Evolutionary conservation across 768 basidiomycete genomes (phyloP).

Genomic region (Lepiota brunneoincarnata): DNA sequence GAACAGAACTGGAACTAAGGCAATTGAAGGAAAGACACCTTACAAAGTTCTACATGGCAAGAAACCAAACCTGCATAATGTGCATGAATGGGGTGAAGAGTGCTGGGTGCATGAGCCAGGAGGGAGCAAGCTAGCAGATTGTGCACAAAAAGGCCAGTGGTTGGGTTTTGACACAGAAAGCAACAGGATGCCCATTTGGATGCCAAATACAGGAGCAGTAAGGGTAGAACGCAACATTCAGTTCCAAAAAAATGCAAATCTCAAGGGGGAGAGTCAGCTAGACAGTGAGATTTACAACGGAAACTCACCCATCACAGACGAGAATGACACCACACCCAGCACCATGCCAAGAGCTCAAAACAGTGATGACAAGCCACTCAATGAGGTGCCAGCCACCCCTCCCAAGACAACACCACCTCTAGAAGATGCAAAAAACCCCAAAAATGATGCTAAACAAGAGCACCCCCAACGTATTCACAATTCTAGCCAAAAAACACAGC

Average conservation of each 20-base stretch:
- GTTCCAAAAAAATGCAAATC: slow-evolving; percentile 10
- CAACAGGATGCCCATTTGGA: slow-evolving; percentile 29
- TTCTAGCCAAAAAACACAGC: not conserved
- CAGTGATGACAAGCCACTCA: no score
- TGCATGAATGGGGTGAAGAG: slow-evolving; percentile 33
- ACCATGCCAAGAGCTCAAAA: no score
- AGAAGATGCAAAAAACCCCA: slow-evolving; percentile 15
- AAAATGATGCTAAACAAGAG: not conserved
- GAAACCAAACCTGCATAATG: no score
- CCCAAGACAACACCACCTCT: not conserved
- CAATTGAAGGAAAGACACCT: not conserved
- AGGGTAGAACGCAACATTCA: slow-evolving; percentile 27
- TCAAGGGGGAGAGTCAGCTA: slow-evolving; percentile 9
- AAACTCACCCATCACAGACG: no score
- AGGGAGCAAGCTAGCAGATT: slow-evolving; percentile 13
- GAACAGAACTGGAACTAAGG: not conserved
- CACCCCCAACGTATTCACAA: not conserved
- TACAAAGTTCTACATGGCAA: not conserved
- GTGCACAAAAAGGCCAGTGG: slow-evolving; percentile 25
- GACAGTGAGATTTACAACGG: no score
- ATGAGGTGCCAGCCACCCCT: slow-evolving; percentile 15
- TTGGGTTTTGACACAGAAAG: slow-evolving; percentile 21
- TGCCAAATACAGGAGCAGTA: slow-evolving; percentile 26
- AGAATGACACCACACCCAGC: no score
- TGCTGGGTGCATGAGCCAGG: slow-evolving; percentile 23